A percentile compares a stretch with the other conserved stretches of the same genome.
phyloP scores from a whole-genome alignment of 306 rosid species.

The Trifolium pratense region DNA sequence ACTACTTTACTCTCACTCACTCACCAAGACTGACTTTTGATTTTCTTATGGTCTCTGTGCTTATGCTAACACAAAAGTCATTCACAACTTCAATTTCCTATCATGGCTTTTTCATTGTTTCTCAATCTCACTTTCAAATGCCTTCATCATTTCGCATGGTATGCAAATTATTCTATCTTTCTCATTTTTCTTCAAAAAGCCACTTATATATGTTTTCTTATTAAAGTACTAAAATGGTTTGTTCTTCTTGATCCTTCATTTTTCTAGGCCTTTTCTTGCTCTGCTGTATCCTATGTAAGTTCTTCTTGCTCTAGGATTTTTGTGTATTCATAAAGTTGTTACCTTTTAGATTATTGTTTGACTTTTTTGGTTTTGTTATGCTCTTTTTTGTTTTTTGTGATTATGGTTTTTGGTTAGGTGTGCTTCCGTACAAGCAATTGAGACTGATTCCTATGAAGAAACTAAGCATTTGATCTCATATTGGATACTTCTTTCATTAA shows the following conservation, averaged over 20 bases:
- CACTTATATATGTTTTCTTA: not conserved
- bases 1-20: too few relatives aligned
- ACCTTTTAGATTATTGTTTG: too few relatives aligned
- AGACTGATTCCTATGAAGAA: conserved; percentile 47
- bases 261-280: conserved; percentile 64
- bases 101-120: not conserved
- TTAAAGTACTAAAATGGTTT: not conserved
- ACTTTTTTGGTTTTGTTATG: not conserved
- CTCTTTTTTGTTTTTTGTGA: too few relatives aligned
- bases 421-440: conserved; percentile 65
- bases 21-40: too few relatives aligned
- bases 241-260: not conserved
- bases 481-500: conserved; percentile 62
- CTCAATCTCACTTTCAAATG: not conserved
- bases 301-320: not conserved
- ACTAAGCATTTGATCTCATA: conserved; percentile 59
- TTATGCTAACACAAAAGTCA: too few relatives aligned
- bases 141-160: conserved; percentile 5
- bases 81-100: too few relatives aligned
- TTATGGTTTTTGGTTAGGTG: conserved; percentile 44
- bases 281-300: conserved; percentile 68
- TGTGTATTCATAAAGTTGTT: not conserved
- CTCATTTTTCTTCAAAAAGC: too few relatives aligned
- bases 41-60: too few relatives aligned
- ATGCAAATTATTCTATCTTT: not conserved